phyloP scores from a whole-genome alignment of 1,284 basidiomycete species.

The Cryptococcus floricola region DNA sequence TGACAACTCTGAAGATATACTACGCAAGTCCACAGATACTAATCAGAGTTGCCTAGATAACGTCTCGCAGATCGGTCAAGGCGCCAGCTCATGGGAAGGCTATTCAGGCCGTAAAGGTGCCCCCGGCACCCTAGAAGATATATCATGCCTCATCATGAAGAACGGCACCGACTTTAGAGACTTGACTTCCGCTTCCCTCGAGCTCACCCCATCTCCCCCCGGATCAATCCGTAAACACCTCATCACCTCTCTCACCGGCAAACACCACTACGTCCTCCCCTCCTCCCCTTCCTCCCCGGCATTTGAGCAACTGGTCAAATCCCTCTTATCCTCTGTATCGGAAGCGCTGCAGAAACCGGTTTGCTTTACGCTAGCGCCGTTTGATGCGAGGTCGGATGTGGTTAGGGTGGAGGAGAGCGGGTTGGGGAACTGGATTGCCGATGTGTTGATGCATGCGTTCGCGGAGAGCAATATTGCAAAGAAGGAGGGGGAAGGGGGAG shows the following conservation, averaged over 20 bases:
- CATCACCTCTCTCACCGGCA: slow-evolving; percentile 63
- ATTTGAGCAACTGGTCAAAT: slow-evolving; percentile 62
- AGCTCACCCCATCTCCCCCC: slow-evolving; percentile 58
- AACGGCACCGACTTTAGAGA: slow-evolving; percentile 90
- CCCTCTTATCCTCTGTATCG: slow-evolving; percentile 66
- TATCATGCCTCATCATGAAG: slow-evolving; percentile 57
- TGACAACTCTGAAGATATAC: slow-evolving; percentile 25
- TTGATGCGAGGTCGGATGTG: slow-evolving; percentile 71
- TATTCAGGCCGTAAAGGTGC: slow-evolving; percentile 58
- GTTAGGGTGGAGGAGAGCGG: slow-evolving; percentile 69
- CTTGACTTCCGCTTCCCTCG: slow-evolving; percentile 67
- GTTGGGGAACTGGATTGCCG: slow-evolving; percentile 83
- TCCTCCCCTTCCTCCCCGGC: slow-evolving; percentile 59
- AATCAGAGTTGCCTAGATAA: background rate
- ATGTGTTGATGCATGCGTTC: slow-evolving; percentile 78
- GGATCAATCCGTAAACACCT: slow-evolving; percentile 65
- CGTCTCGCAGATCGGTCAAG: slow-evolving; percentile 64
- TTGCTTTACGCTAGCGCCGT: slow-evolving; percentile 63
- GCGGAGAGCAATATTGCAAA: slow-evolving; percentile 62
- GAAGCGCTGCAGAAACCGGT: slow-evolving; percentile 67
- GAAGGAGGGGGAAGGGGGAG: slow-evolving; percentile 38
- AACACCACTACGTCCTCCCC: slow-evolving; percentile 62
- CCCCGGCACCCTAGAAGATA: slow-evolving; percentile 69
- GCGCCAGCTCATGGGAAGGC: slow-evolving; percentile 67
- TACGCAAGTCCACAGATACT: slow-evolving; percentile 13